Base-by-base conservation (phyloP, 352 stramenopile genomes). In the Pythium rhizo-oryzae region DNA sequence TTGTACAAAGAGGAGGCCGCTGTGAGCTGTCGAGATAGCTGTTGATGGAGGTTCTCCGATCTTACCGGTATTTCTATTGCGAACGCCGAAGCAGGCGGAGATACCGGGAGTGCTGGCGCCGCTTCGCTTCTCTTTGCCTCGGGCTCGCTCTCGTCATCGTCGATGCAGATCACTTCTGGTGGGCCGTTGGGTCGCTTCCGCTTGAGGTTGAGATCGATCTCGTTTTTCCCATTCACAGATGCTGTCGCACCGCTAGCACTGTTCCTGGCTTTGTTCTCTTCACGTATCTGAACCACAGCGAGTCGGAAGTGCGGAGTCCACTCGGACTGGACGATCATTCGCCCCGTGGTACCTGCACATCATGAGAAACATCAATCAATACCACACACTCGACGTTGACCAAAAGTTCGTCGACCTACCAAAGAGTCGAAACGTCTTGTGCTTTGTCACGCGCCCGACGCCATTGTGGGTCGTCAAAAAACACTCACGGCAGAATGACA, bases 401-500 rank as follows among this genome's bases (percentile, higher is more conserved):
- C 3, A 33, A 2, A 33, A 33, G 28, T 33, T 33, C 28, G 6
- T 33, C 28, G 28, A 33, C 28, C 6, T 33, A 33, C 28, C 28
- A 33, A 33, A 33, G 70, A 59, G 81, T 59, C 8, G 61, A 55
- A 47, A 87, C 24, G 30, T 69, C 78, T 44, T 70, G 72, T 93
- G 85, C 1, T 28, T 21, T 18, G 67, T 76, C 12, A 59, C 65
- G 25, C 59, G 70, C 18, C 35, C 21, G 4, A 91, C 67, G 35
- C 67, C 79, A 33, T 55, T 73, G 60, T 94, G 85, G 54, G 89
- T 82, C 6, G 51, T 62, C 1, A 70, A 39, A 41, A 82, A 87
- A 35, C 85, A 94, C n/a, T 62, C 51, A 0, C 25, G 44, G 55
- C 85, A 94, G 59, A 94, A 91, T n/a, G 72, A 77, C 56, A 91